These are phyloP conservation scores for Allantophomopsis lycopodina DNA, from an alignment of 2,329 filamentous ascomycete species.

Conservation along the genomic window DNA sequence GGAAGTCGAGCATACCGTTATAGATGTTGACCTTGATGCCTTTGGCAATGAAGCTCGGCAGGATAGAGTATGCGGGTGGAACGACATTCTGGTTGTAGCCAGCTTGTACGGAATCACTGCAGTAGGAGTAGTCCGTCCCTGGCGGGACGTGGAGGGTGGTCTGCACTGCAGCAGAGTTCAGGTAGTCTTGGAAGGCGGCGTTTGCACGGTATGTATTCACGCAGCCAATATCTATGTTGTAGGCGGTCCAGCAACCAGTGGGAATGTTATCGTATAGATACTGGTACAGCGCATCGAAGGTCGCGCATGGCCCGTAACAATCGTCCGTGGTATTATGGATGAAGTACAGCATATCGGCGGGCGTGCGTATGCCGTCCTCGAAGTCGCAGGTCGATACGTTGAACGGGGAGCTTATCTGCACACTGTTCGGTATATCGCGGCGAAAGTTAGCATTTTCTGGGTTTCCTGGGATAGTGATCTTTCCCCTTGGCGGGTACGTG, in stretches of 20 bases:
- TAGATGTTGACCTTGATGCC: slow-evolving; percentile 42
- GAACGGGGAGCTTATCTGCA: not conserved
- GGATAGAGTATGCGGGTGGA: slow-evolving; percentile 29
- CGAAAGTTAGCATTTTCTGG: not conserved
- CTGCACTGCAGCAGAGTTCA: slow-evolving; percentile 42
- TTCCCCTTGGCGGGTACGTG: slow-evolving; percentile 1
- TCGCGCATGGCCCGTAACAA: slow-evolving; percentile 1
- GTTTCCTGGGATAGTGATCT: slow-evolving; percentile 1
- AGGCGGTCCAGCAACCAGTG: slow-evolving; percentile 33
- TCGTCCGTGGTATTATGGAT: not conserved
- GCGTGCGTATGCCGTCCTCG: slow-evolving; percentile 1
- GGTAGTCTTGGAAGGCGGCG: slow-evolving; percentile 31
- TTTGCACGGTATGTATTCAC: slow-evolving; percentile 16
- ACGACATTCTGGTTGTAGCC: slow-evolving; percentile 27
- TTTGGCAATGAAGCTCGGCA: slow-evolving; percentile 38
- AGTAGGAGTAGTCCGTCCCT: slow-evolving; percentile 15
- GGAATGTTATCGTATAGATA: not conserved
- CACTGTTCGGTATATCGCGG: not conserved
- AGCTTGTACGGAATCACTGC: slow-evolving; percentile 31
- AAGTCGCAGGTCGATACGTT: not conserved
- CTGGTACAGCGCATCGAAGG: not conserved
- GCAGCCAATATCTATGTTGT: slow-evolving; percentile 26
- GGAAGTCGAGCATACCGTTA: slow-evolving; percentile 42
- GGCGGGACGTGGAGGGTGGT: slow-evolving; percentile 40
- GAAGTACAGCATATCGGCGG: not conserved